Conservation (phyloP, 495 filamentous ascomycete genomes). For the Chaetomium fimeti region DNA sequence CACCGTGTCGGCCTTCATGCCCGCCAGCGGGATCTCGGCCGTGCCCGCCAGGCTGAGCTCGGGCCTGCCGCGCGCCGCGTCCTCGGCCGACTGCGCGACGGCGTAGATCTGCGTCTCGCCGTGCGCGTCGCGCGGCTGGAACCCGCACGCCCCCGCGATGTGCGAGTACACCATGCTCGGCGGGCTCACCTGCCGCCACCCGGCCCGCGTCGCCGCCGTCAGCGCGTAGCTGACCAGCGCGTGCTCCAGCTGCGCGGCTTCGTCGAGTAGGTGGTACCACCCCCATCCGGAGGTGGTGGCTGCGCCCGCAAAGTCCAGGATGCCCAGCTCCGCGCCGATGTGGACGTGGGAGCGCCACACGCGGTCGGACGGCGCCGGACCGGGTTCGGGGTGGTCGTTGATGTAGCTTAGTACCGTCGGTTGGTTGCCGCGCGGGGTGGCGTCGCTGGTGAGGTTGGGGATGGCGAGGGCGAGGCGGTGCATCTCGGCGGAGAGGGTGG, state of each 20-base stretch:
- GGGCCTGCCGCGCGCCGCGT: slow-evolving; percentile 60
- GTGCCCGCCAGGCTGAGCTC: slow-evolving; percentile 76
- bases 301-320: slow-evolving; percentile 82
- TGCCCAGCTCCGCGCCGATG: slow-evolving; percentile 73
- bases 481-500: slow-evolving; percentile 62
- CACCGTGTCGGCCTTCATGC: slow-evolving; percentile 74
- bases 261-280: slow-evolving; percentile 91
- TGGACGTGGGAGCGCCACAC: slow-evolving; percentile 71
- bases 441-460: slow-evolving; percentile 77
- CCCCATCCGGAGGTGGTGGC: slow-evolving; percentile 85
- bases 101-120: slow-evolving; percentile 89
- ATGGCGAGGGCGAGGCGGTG: slow-evolving; percentile 71
- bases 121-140: slow-evolving; percentile 85
- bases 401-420: slow-evolving; percentile 61
- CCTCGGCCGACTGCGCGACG: slow-evolving; percentile 60
- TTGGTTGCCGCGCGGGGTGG: slow-evolving; percentile 70
- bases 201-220: slow-evolving; percentile 61
- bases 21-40: slow-evolving; percentile 91
- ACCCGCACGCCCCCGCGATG: slow-evolving; percentile 85
- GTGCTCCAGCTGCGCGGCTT: slow-evolving; percentile 86
- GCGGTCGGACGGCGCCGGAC: slow-evolving; percentile 49
- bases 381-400: slow-evolving; percentile 66
- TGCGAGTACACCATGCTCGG: slow-evolving; percentile 91
- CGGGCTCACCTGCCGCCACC: slow-evolving; percentile 74
- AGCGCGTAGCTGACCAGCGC: slow-evolving; percentile 87